These are phyloP conservation scores for Coemansia sp. DNA, from an alignment of 192 early-diverging fungal species.

Conservation along the genomic window DNA sequence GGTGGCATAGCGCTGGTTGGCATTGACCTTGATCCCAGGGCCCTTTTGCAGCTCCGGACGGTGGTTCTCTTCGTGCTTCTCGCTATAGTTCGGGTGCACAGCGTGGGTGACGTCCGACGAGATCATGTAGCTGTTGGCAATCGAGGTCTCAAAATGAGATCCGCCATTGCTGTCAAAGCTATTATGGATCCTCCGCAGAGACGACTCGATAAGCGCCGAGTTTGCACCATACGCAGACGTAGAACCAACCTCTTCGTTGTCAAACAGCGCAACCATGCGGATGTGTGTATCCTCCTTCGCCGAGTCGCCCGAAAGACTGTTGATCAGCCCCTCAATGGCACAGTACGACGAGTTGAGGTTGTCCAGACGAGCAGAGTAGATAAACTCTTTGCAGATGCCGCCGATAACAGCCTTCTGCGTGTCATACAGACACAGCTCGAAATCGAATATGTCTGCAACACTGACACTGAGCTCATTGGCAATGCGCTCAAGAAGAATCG, in stretches of 20 bases:
- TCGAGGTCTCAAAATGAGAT: slow-evolving; percentile 79
- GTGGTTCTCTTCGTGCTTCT: slow-evolving; percentile 95
- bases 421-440: slow-evolving; percentile 97
- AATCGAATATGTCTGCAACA: slow-evolving; percentile 82
- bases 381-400: slow-evolving; percentile 88
- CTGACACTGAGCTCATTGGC: slow-evolving; percentile 65
- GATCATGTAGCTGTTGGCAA: slow-evolving; percentile 84
- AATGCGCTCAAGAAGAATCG: slow-evolving; percentile 74
- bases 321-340: slow-evolving; percentile 61
- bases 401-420: slow-evolving; percentile 89
- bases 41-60: slow-evolving; percentile 90
- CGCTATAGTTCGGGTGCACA: slow-evolving; percentile 84
- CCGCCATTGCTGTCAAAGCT: slow-evolving; percentile 27
- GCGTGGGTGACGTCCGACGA: slow-evolving; percentile 95
- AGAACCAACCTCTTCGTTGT: slow-evolving; percentile 98
- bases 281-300: slow-evolving; percentile 55
- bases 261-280: slow-evolving; percentile 88
- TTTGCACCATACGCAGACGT: slow-evolving; percentile 91
- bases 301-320: slow-evolving; percentile 48
- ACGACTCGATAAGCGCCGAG: slow-evolving; percentile 78
- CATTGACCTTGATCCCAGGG: slow-evolving; percentile 94
- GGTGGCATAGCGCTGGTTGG: slow-evolving; percentile 90
- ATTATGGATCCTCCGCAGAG: slow-evolving; percentile 66
- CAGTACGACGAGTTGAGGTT: slow-evolving; percentile 98
- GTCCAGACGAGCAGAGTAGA: slow-evolving; percentile 91